Base-by-base conservation (phyloP, 2,329 filamentous ascomycete species). In the Epichloe aotearoae region DNA sequence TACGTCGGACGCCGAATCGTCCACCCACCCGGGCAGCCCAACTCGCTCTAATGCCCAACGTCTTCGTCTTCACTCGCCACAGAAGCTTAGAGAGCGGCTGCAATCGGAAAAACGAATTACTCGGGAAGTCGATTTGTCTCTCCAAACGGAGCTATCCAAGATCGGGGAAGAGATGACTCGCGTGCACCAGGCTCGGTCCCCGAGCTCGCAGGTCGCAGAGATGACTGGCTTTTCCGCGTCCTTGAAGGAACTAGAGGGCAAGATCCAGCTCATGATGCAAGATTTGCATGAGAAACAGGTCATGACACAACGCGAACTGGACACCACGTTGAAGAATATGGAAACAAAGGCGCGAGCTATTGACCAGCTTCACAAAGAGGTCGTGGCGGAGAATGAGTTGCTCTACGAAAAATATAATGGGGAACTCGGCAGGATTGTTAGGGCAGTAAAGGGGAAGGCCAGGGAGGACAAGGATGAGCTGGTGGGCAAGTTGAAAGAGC, bases 331-430 rank as follows among this genome's bases (percentile, higher is more conserved):
- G 14, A 76, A 80, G 59, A 81, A 88, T 2, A 82, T 80, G 14
- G 89, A 96, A 64, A 77, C 77, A 53, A 90, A 93, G 59, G 83
- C 84, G 53, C 85, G 83, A 59, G 84, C 85, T 40, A 80, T 96
- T 49, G 90, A 96, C 63, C 86, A 94, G 67, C 72, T 95, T 48
- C 95, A 94, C 69, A 86, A 88, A 56, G 88, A 95, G 62, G 80
- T 83, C 15, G 88, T 83, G 59, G 86, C 88, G 0, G 91, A 97
- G 71, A 97, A 96, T 59, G 90, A 96, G 68, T 79, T 91, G 33
- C 73, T 97, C 50, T 96, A 96, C 66, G 86, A 91, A 57, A 84
- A 83, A 54, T 95, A 96, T 72, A 95, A 96, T 61, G 79, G 82
- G n/a, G 91, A 96, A 68, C 71, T 97, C 46, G 84, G 80, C 58